A percentile compares a stretch with the other conserved stretches of the same genome.
phyloP scores from a whole-genome alignment of 495 filamentous ascomycete species.

The Oidiodendron maius region DNA sequence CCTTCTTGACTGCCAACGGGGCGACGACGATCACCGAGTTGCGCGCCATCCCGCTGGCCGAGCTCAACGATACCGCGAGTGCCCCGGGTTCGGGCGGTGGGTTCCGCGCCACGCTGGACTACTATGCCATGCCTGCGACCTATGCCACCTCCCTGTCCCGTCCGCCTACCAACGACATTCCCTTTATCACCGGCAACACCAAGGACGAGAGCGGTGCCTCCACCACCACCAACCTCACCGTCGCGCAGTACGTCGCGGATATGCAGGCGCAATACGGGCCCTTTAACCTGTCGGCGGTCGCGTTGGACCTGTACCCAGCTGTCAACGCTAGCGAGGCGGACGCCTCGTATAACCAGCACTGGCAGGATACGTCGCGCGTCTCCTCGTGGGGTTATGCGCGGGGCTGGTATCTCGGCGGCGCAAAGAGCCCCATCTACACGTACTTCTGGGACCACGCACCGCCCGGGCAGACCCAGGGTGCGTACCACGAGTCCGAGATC shows the following conservation, averaged over 20 bases:
- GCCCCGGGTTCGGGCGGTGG: not conserved
- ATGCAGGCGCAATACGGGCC: conserved; percentile 5
- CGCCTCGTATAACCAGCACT: conserved; percentile 6
- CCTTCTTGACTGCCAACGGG: conserved; percentile 1
- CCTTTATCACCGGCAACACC: conserved; percentile 11
- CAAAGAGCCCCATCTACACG: conserved; percentile 1
- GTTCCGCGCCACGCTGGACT: conserved; percentile 8
- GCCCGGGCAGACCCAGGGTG: conserved; percentile 9
- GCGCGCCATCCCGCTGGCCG: not conserved
- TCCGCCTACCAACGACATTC: conserved; percentile 7
- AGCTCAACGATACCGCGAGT: not conserved
- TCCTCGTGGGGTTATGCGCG: not conserved
- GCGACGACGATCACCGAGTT: not conserved
- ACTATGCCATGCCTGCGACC: conserved; percentile 10
- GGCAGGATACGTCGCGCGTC: conserved; percentile 2
- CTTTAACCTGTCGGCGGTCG: not conserved
- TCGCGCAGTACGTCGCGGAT: conserved; percentile 1
- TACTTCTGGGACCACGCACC: conserved; percentile 15
- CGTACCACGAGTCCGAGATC: conserved; percentile 12
- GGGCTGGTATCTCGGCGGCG: not conserved
- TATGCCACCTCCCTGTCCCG: conserved; percentile 2
- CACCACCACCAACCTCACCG: not conserved
- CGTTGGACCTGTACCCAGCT: conserved; percentile 7
- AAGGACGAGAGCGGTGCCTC: conserved; percentile 9
- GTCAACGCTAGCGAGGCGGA: conserved; percentile 4